A percentile compares a stretch with the other conserved stretches of the same genome.
Conservation (phyloP, 805 yeast genomes). For the Wickerhamiella sorbophila region DNA sequence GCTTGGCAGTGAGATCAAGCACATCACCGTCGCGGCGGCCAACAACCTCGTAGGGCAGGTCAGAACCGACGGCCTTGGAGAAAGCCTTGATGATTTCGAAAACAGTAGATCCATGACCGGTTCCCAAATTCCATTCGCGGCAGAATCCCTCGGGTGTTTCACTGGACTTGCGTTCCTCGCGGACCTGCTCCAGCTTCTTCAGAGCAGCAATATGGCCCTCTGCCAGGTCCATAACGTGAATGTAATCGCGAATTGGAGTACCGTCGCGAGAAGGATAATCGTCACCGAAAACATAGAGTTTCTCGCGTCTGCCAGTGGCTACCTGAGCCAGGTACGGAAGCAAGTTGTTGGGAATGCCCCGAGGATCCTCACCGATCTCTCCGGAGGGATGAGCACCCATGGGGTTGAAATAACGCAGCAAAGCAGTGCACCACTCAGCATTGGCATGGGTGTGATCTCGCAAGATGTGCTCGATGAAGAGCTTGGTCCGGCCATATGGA, state of each 20-base stretch:
- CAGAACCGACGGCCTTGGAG: conserved; percentile 46
- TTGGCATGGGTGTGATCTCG: conserved; percentile 37
- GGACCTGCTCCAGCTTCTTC: conserved; percentile 32
- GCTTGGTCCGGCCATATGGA: conserved; percentile 67
- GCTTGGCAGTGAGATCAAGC: conserved; percentile 55
- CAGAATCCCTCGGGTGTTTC: conserved; percentile 32
- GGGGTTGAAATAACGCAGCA: conserved; percentile 68
- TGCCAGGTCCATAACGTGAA: conserved; percentile 70
- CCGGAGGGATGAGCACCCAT: conserved; percentile 82
- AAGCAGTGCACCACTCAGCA: conserved; percentile 32
- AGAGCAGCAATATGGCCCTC: conserved; percentile 64
- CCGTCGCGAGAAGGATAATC: conserved; percentile 64
- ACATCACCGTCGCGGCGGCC: conserved; percentile 69
- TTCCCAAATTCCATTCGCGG: conserved; percentile 73
- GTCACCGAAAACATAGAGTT: conserved; percentile 53
- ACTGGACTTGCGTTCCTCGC: conserved; percentile 8
- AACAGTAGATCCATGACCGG: conserved; percentile 70
- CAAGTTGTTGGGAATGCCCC: conserved; percentile 62
- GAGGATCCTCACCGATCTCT: conserved; percentile 65
- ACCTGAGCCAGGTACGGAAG: conserved; percentile 67
- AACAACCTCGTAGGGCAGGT: conserved; percentile 49
- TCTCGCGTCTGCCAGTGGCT: conserved; percentile 55
- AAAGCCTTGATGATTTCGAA: conserved; percentile 55
- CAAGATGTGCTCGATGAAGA: conserved; percentile 46
- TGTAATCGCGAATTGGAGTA: conserved; percentile 69